These are phyloP conservation scores for Ampelocalamus luodianensis DNA, from an alignment of 176 grass and related monocot species.

Conservation along the genomic window DNA sequence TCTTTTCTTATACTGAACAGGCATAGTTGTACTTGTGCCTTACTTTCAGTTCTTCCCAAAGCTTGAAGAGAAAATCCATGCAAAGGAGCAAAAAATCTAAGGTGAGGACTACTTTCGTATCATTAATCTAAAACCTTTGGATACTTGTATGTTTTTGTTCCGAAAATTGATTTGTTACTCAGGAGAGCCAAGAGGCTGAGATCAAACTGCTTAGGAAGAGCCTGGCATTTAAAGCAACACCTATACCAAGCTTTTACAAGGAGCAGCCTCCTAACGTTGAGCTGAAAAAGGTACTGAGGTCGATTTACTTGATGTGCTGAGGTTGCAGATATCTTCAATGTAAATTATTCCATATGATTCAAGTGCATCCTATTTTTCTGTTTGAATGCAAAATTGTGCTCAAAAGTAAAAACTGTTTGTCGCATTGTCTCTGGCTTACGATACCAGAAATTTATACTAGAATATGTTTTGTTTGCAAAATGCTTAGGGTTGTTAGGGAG, in stretches of 20 bases:
- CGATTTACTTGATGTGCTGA: no score
- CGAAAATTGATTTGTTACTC: conserved; percentile 35
- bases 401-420: no score
- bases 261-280: conserved; percentile 85
- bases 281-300: conserved; percentile 54
- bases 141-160: conserved; percentile 13
- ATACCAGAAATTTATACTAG: no score
- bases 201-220: conserved; percentile 92
- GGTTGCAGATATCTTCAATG: no score
- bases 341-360: no score
- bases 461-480: no score
- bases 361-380: no score
- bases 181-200: conserved; percentile 90
- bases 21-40: neutral
- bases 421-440: no score
- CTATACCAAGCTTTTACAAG: conserved; percentile 96
- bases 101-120: conserved; percentile 44
- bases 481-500: no score
- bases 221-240: conserved; percentile 87
- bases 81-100: conserved; percentile 90
- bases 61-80: conserved; percentile 86
- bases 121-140: conserved; percentile 32
- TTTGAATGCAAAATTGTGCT: no score
- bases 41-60: conserved; percentile 75
- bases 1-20: conserved; percentile 30